Evolutionary conservation across 176 grass and related monocot species (phyloP), one percentile per base, ranked within the genome.

Genomic region (Phragmites australis): DNA sequence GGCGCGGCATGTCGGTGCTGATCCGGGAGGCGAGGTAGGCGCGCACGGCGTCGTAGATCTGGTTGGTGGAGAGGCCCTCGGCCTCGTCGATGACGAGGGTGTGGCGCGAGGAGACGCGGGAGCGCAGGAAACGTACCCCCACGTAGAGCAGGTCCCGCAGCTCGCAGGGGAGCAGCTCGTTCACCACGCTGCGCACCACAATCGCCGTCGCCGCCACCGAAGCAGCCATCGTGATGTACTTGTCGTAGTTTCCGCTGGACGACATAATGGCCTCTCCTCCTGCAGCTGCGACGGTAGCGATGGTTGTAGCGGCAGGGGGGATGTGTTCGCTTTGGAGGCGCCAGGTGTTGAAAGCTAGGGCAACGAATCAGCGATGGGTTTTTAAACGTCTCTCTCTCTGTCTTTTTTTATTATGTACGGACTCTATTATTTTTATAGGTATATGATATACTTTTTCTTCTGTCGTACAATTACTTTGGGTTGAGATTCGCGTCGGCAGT

Each of bases 31-130:
- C 64, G 6, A 83, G 89, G 65, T 91, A 94, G 54, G 74, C 50
- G 27, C 68, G 79, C 29, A 66, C 80, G 67, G 92, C 86, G 47
- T 89, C 73, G 69, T 74, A 86, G 70, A 94, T 68, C 54, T 83
- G 70, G 47, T 93, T 90, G 69, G 48, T 41, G 22, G 47, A n/a
- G 22, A 81, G 80, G 56, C 78, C 79, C 62, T 89, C 81, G 53
- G 39, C 30, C 60, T 81, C 67, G 23, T 88, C 78, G 74, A 90
- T 58, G 50, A 93, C 78, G 59, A 90, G 59, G 32, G 80, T 69
- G 68, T 77, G 82, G 73, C 47, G 45, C 16, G 78, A 49, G 6
- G 68, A 87, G 69, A 84, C 15, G 71, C 90, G 83, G 32, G 81
- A 48, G 7, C 85, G 73, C 48, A 90, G 64, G 67, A 3, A 6